phyloP scores from a whole-genome alignment of 1,284 basidiomycete genomes.

The Pseudozyma sp. region DNA sequence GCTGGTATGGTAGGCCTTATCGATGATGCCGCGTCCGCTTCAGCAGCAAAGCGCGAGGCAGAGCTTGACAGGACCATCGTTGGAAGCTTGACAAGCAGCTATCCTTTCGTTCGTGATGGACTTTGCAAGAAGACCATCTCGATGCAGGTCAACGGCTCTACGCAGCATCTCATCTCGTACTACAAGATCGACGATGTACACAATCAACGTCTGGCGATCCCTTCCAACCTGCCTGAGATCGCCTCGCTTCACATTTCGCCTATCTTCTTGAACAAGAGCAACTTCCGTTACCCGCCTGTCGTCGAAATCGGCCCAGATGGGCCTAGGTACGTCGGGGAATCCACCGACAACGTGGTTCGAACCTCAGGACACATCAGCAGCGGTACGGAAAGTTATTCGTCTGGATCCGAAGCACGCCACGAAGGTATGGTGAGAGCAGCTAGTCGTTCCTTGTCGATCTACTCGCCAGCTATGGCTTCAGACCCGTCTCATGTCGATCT shows the following conservation, averaged over 20 bases:
- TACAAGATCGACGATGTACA: slow-evolving; percentile 93
- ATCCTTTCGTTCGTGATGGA: slow-evolving; percentile 59
- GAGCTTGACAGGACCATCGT: slow-evolving; percentile 59
- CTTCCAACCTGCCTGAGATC: slow-evolving; percentile 88
- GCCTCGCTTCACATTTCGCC: slow-evolving; percentile 85
- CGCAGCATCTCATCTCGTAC: slow-evolving; percentile 95
- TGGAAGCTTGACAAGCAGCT: slow-evolving; percentile 61
- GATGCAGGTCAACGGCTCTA: slow-evolving; percentile 84
- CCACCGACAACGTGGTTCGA: slow-evolving; percentile 67
- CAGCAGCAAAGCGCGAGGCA: slow-evolving; percentile 29
- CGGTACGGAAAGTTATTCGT: slow-evolving; percentile 46
- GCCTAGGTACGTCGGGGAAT: slow-evolving; percentile 73
- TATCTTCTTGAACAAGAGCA: slow-evolving; percentile 88
- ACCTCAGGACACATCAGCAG: slow-evolving; percentile 35
- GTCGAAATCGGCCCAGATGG: slow-evolving; percentile 86
- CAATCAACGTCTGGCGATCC: slow-evolving; percentile 84
- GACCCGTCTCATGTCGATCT: slow-evolving; percentile 24
- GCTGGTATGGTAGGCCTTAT: slow-evolving; percentile 40
- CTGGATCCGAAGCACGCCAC: slow-evolving; percentile 38
- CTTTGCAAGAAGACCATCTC: slow-evolving; percentile 83
- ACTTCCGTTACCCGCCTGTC: slow-evolving; percentile 89
- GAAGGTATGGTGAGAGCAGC: slow-evolving; percentile 16
- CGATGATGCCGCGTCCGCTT: slow-evolving; percentile 14
- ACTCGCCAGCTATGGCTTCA: slow-evolving; percentile 21
- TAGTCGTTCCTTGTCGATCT: slow-evolving; percentile 30